phyloP scores from a whole-genome alignment of 495 filamentous ascomycete genomes.

The Aspergillus nidulans region DNA sequence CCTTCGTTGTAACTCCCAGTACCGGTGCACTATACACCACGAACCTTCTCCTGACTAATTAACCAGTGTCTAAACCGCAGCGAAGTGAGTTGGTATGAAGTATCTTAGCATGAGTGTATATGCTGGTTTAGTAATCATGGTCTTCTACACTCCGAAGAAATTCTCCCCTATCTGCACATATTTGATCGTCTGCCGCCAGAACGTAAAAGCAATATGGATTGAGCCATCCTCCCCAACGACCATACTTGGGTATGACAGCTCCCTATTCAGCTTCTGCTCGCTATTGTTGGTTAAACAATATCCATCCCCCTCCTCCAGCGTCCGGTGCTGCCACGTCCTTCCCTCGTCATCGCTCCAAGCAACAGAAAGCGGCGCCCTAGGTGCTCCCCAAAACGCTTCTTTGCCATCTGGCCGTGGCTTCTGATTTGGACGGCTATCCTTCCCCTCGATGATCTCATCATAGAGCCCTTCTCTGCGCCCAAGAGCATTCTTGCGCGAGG shows the following conservation, averaged over 20 bases:
- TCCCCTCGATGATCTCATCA: constrained; percentile 23
- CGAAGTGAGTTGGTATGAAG: no score
- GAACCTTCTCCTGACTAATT: no score
- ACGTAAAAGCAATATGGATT: constrained; percentile 23
- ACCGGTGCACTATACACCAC: no score
- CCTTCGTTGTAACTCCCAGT: no score
- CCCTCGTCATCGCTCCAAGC: constrained; percentile 25
- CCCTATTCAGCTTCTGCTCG: constrained; percentile 23
- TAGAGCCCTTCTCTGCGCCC: constrained; percentile 23
- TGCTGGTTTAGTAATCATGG: background rate
- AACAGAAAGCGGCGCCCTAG: constrained; percentile 20
- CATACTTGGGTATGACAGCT: constrained; percentile 25
- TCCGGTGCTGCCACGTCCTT: constrained; percentile 16
- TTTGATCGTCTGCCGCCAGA: constrained; percentile 26
- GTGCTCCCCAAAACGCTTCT: constrained; percentile 27
- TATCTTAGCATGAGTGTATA: no score
- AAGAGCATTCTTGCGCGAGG: constrained; percentile 18
- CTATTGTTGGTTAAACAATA: constrained; percentile 26
- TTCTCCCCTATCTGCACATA: constrained; percentile 18
- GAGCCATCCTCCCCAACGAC: constrained; percentile 7
- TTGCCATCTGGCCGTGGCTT: constrained; percentile 17
- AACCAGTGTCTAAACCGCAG: no score
- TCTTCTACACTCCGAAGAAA: constrained; percentile 13
- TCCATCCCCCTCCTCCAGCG: constrained; percentile 22
- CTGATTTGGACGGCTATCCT: constrained; percentile 19